Evolutionary conservation across 495 filamentous ascomycete species (phyloP).

Genomic region (Beverwykella pulmonaria): DNA sequence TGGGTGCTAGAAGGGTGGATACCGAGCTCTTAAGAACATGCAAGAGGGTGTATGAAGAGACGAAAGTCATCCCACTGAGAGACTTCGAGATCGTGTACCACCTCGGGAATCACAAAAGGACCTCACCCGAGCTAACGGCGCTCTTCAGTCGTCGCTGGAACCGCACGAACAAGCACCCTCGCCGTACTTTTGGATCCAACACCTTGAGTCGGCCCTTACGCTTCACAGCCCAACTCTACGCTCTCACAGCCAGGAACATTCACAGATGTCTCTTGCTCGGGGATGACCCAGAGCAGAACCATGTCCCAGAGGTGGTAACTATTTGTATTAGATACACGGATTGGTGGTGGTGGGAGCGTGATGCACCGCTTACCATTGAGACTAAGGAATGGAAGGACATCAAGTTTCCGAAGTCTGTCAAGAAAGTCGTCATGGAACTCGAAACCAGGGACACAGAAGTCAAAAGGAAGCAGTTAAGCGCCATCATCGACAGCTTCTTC

Average conservation of each 20-base stretch:
- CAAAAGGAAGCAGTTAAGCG: constrained; percentile 1
- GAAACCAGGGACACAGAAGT: neutral
- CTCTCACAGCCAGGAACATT: neutral
- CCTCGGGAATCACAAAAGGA: neutral
- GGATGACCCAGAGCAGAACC: neutral
- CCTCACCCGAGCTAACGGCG: neutral
- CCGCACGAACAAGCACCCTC: neutral
- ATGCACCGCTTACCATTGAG: neutral
- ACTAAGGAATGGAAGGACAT: neutral
- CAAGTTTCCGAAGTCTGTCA: neutral
- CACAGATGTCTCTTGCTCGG: neutral
- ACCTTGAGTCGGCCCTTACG: neutral
- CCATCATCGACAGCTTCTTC: neutral
- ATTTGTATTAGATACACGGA: constrained; percentile 17
- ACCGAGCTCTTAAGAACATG: constrained; percentile 4
- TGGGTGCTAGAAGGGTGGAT: neutral
- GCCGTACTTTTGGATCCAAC: neutral
- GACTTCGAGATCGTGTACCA: neutral
- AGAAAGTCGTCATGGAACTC: neutral
- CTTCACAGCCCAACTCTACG: constrained; percentile 4
- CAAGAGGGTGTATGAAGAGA: constrained; percentile 1
- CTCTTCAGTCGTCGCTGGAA: neutral
- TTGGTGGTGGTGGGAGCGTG: constrained; percentile 15
- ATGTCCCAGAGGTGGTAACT: neutral
- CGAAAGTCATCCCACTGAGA: neutral